These are phyloP conservation scores for Jacaranda copaia DNA, from an alignment of 257 asterid species.

Conservation along the genomic window DNA sequence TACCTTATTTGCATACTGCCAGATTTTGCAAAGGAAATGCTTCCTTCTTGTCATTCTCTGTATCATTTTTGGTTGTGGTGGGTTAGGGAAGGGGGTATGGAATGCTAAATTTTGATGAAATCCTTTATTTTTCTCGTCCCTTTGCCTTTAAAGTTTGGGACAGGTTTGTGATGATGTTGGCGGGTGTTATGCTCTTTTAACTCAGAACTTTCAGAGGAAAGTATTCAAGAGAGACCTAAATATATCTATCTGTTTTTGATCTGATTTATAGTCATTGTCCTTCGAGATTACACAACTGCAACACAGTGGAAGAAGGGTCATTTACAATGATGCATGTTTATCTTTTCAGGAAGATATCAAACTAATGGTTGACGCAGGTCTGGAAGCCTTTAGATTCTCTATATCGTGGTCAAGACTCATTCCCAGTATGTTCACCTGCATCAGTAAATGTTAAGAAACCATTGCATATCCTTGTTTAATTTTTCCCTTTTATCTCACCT, in stretches of 20 bases:
- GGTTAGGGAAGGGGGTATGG: too few relatives aligned
- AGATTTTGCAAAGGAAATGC: too few relatives aligned
- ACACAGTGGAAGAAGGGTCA: background rate
- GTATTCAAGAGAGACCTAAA: background rate
- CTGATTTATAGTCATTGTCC: background rate
- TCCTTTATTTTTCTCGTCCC: too few relatives aligned
- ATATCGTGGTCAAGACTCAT: slow-evolving; percentile 58
- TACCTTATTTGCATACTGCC: too few relatives aligned
- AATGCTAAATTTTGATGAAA: background rate
- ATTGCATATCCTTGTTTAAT: background rate
- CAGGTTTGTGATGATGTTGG: background rate
- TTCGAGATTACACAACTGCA: background rate
- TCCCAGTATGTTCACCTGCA: slow-evolving; percentile 45
- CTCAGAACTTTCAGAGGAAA: background rate
- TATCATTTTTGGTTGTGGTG: too few relatives aligned
- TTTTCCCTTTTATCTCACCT: background rate
- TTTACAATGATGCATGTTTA: background rate
- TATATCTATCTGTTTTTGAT: background rate
- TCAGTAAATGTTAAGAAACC: background rate
- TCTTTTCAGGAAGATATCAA: slow-evolving; percentile 44
- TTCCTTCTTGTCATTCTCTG: too few relatives aligned
- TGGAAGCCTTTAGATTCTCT: slow-evolving; percentile 50
- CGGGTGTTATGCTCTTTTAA: background rate
- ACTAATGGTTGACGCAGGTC: slow-evolving; percentile 44
- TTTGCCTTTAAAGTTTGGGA: too few relatives aligned